A percentile compares a stretch with the other conserved stretches of the same genome.
These are phyloP conservation scores for Tilletia caries DNA, from an alignment of 1,284 basidiomycete genomes.

Conservation along the genomic window DNA sequence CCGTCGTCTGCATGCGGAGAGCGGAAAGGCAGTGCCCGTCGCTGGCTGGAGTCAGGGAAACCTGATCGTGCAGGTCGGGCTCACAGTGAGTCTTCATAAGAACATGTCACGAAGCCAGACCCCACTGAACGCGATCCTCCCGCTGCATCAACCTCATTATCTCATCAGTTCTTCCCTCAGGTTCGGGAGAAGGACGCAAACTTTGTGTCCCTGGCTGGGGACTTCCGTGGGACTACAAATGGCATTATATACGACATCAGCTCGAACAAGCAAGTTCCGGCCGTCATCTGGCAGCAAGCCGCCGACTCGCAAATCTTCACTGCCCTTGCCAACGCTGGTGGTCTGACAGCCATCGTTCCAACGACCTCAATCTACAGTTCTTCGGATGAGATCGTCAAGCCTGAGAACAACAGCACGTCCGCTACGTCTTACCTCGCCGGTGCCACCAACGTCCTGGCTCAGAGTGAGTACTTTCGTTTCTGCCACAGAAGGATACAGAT, in stretches of 20 bases:
- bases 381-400: conserved; percentile 27
- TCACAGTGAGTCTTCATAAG: conserved; percentile 5
- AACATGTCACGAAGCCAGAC: neutral
- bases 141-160: neutral
- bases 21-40: conserved; percentile 21
- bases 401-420: conserved; percentile 16
- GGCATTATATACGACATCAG: conserved; percentile 15
- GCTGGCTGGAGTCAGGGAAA: conserved; percentile 30
- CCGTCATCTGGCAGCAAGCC: conserved; percentile 28
- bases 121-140: neutral
- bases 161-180: conserved; percentile 24
- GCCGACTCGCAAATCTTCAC: conserved; percentile 17
- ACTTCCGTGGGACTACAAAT: conserved; percentile 26
- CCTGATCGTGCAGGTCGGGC: conserved; percentile 21
- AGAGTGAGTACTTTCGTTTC: conserved; percentile 17
- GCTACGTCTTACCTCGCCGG: conserved; percentile 22
- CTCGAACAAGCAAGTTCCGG: neutral
- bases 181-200: conserved; percentile 20
- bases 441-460: conserved; percentile 27
- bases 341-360: conserved; percentile 23
- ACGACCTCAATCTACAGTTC: conserved; percentile 29
- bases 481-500: no score
- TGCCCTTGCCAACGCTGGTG: conserved; percentile 27
- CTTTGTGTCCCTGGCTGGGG: conserved; percentile 26
- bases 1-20: conserved; percentile 16